These are phyloP conservation scores for Aspergillus caelatus DNA, from an alignment of 2,329 filamentous ascomycete genomes.

Conservation along the genomic window DNA sequence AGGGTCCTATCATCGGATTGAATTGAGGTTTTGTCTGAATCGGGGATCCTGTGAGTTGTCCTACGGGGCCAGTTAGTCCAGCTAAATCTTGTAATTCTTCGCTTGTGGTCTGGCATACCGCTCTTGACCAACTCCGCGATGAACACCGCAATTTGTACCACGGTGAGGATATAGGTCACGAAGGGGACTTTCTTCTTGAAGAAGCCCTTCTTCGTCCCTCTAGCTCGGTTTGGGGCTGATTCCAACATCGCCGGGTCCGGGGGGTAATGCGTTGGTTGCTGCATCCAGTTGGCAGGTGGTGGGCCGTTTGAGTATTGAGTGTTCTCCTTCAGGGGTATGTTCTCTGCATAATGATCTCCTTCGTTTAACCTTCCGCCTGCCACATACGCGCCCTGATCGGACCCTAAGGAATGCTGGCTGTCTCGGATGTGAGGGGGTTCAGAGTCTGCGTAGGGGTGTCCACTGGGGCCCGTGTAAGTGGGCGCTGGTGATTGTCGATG, in stretches of 20 bases:
- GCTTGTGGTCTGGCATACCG: slow-evolving; percentile 56
- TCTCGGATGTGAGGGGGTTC: slow-evolving; percentile 41
- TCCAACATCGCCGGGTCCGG: slow-evolving; percentile 54
- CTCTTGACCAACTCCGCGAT: slow-evolving; percentile 85
- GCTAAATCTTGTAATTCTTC: not conserved
- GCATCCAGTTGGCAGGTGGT: slow-evolving; percentile 41
- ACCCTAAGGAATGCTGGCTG: slow-evolving; percentile 41
- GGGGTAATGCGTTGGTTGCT: slow-evolving; percentile 48
- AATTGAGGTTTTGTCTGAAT: slow-evolving; percentile 76
- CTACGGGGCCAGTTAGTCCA: slow-evolving; percentile 45
- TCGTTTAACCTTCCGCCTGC: slow-evolving; percentile 35
- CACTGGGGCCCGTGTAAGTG: slow-evolving; percentile 23
- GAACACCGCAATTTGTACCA: slow-evolving; percentile 81
- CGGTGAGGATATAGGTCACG: slow-evolving; percentile 78
- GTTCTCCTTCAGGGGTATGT: slow-evolving; percentile 44
- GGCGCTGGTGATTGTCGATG: slow-evolving; percentile 35
- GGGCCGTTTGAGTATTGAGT: slow-evolving; percentile 38
- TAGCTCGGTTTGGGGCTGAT: slow-evolving; percentile 21
- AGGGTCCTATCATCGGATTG: slow-evolving; percentile 97
- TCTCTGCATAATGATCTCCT: slow-evolving; percentile 43
- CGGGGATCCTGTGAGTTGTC: slow-evolving; percentile 72
- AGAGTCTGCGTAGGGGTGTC: slow-evolving; percentile 44
- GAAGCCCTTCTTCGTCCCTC: slow-evolving; percentile 53
- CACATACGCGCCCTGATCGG: slow-evolving; percentile 36
- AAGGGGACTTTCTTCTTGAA: slow-evolving; percentile 68